Base-by-base conservation (phyloP, 2,329 filamentous ascomycete species). In the Diaporthe eres region DNA sequence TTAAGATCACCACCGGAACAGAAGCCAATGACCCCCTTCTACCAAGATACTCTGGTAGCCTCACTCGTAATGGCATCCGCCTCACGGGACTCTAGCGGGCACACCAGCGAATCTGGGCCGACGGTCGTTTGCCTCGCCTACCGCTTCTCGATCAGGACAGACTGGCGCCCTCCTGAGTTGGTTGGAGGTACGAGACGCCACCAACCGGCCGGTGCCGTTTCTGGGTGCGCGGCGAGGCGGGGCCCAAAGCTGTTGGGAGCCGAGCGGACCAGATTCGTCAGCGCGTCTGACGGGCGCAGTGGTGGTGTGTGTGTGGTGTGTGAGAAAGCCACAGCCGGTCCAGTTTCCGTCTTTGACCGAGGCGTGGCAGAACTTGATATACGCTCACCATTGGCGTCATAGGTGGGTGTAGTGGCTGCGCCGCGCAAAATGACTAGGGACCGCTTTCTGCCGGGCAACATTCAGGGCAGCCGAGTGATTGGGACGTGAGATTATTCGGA, bases 161-260 rank as follows among this genome's bases (percentile, higher is more conserved):
- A n/a, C 65, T 68, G 65, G 65, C 31, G 65, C 65, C 47, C 47
- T 68, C 47, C 22, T 53, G 44, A 17, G 34, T 19, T 42, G 31
- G 49, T 42, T 55, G 65, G 65, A 39, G 15, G 47, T 42, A 55
- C 65, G 65, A 70, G 65, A 70, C 34, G 34, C 65, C 49, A 55
- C 65, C 65, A 28, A 42, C 49, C 49, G 65, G 65, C 65, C 65
- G 65, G 65, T 70, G 65, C 65, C 65, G 65, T 55, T 55, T 42
- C 65, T 70, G 65, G 47, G 34, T 28, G 34, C 19, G 58, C 49
- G 42, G 49, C 65, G 49, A 42, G 65, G 49, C 37, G 49, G 34
- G 49, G 34, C 49, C 10, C 15, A 53, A 37, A 68, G 47, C 47
- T 53, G 49, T 22, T 68, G 65, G 65, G 47, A 68, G 65, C 47